phyloP scores from a whole-genome alignment of 768 basidiomycete species.

The Phylloporus scabripes region DNA sequence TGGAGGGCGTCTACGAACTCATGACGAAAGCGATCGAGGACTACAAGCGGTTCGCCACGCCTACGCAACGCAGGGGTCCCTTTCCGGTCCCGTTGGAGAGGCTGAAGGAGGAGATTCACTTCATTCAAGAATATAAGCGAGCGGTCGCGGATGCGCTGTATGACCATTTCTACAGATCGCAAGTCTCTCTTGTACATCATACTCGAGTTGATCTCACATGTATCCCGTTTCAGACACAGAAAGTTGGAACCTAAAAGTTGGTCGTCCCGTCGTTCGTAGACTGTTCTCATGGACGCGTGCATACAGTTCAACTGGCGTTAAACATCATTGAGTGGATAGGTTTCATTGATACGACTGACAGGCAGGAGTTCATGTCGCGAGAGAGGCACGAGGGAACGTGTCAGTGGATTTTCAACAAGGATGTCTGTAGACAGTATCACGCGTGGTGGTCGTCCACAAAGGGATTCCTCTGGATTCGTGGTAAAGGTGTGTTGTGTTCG shows the following conservation, averaged over 20 bases:
- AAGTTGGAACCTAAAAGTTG: slow-evolving; percentile 22
- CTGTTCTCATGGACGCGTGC: slow-evolving; percentile 2
- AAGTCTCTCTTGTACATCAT: background rate
- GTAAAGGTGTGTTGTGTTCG: slow-evolving; percentile 12
- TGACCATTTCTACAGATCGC: slow-evolving; percentile 20
- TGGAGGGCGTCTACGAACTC: slow-evolving; percentile 13
- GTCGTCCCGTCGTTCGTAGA: background rate
- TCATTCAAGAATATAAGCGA: slow-evolving; percentile 20
- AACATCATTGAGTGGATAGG: slow-evolving; percentile 20
- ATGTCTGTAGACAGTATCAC: slow-evolving; percentile 15
- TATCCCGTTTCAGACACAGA: slow-evolving; percentile 8
- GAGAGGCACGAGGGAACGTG: slow-evolving; percentile 22
- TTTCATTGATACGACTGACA: slow-evolving; percentile 22
- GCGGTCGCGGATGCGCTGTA: slow-evolving; percentile 12
- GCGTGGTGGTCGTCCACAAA: slow-evolving; percentile 16
- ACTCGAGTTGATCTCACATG: background rate
- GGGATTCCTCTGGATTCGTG: slow-evolving; percentile 25
- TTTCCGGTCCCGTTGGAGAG: slow-evolving; percentile 22
- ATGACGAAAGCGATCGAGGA: slow-evolving; percentile 22
- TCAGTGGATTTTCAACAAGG: slow-evolving; percentile 18
- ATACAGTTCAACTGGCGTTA: slow-evolving; percentile 21
- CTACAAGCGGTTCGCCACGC: slow-evolving; percentile 13
- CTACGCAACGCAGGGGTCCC: slow-evolving; percentile 9
- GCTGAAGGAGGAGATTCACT: slow-evolving; percentile 20
- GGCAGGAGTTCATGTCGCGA: slow-evolving; percentile 22